Percentiles rank a stretch among this genome's conserved stretches.
These are phyloP conservation scores for Blastocystis hominis DNA, from an alignment of 352 stramenopile species.

Conservation along the genomic window DNA sequence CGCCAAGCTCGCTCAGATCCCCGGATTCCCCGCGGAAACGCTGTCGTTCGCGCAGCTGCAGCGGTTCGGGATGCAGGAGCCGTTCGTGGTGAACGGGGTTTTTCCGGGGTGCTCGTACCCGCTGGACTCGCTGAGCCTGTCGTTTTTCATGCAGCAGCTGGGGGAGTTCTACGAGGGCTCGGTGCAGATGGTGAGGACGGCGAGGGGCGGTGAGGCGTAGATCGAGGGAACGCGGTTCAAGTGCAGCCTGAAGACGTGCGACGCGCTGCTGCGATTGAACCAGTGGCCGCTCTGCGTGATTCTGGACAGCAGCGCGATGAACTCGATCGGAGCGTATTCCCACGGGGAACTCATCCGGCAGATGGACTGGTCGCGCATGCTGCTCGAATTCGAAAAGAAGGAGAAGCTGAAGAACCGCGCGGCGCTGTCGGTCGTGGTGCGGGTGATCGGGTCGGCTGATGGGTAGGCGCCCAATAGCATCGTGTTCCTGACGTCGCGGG, in stretches of 20 bases:
- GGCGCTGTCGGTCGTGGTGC: neutral
- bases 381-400: neutral
- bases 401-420: neutral
- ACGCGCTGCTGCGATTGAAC: neutral
- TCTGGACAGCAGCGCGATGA: neutral
- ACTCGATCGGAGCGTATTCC: neutral
- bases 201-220: neutral
- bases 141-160: neutral
- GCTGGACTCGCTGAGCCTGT: neutral
- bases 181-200: neutral
- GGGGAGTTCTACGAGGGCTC: slow-evolving; percentile 41
- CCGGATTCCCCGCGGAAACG: neutral
- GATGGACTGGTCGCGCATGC: neutral
- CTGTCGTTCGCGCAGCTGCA: neutral
- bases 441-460: neutral
- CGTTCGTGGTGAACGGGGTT: neutral
- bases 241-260: slow-evolving; percentile 26
- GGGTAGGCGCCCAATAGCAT: neutral
- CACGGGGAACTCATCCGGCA: slow-evolving; percentile 13
- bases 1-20: neutral
- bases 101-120: slow-evolving; percentile 5
- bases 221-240: slow-evolving; percentile 19
- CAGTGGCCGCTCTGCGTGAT: neutral
- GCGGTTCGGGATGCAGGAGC: neutral
- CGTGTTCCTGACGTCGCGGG: neutral